Percentiles rank a stretch among this genome's conserved stretches.
Evolutionary conservation across 768 basidiomycete species (phyloP).

Genomic region (Lentinula edodes): DNA sequence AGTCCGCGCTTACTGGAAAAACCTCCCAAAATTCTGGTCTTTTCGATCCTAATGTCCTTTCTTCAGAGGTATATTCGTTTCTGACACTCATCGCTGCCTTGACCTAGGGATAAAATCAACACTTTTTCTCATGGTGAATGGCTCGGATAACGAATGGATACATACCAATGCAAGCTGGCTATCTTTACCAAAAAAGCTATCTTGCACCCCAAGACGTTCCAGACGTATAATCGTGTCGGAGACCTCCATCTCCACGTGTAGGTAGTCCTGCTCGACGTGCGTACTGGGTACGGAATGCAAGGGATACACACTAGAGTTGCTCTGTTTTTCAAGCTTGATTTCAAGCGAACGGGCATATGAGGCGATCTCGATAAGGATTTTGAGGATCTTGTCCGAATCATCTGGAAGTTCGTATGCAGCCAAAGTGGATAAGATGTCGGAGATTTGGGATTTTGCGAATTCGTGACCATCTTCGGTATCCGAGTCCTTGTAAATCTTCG

Average conservation of each 20-base stretch:
- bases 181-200: constrained; percentile 24
- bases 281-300: background rate
- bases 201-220: background rate
- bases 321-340: background rate
- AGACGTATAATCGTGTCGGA: background rate
- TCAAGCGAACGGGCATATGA: background rate
- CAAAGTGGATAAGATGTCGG: background rate
- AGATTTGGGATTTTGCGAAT: background rate
- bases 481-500: too few relatives aligned
- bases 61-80: background rate
- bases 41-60: background rate
- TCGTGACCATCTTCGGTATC: constrained; percentile 10
- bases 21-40: constrained; percentile 17
- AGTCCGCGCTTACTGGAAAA: constrained; percentile 16
- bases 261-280: background rate
- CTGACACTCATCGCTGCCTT: constrained; percentile 17
- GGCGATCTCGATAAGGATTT: background rate
- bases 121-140: too few relatives aligned
- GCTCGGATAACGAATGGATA: too few relatives aligned
- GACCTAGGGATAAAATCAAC: constrained; percentile 11
- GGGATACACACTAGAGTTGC: background rate
- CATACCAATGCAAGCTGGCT: constrained; percentile 31
- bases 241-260: background rate
- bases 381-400: background rate
- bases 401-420: background rate